These are phyloP conservation scores for Boletus subparvulus DNA, from an alignment of 768 basidiomycete species.

Conservation along the genomic window DNA sequence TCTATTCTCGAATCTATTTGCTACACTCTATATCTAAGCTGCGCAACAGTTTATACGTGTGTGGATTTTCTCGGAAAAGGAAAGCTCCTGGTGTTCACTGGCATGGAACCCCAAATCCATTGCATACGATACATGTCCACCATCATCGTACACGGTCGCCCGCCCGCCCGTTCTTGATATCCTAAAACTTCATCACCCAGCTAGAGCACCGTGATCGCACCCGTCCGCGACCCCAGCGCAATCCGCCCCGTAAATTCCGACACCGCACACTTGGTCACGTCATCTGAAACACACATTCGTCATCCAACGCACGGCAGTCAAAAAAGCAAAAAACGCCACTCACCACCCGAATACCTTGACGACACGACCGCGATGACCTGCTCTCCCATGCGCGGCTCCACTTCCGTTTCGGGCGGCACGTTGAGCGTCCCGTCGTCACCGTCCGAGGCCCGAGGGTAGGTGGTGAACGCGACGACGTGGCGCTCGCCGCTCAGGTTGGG, in stretches of 20 bases:
- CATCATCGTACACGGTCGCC: neutral
- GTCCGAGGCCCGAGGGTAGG: neutral
- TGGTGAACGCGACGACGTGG: neutral
- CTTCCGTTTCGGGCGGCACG: neutral
- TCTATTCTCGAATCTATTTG: too few species aligned
- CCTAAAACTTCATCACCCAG: neutral
- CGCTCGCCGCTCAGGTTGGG: neutral
- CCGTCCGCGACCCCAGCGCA: slow-evolving; percentile 40
- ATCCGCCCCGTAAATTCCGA: slow-evolving; percentile 46
- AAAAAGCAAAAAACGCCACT: neutral
- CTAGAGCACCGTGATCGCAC: slow-evolving; percentile 16
- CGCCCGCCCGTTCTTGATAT: neutral
- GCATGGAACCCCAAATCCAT: neutral
- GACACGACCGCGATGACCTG: neutral
- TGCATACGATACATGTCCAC: too few species aligned
- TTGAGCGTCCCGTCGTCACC: neutral
- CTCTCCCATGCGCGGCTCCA: neutral
- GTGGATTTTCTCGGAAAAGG: neutral
- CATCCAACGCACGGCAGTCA: neutral
- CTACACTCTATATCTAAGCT: too few species aligned
- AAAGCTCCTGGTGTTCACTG: neutral
- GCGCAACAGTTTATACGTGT: too few species aligned
- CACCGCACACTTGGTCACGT: slow-evolving; percentile 38
- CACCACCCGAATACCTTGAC: neutral
- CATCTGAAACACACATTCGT: neutral